Evolutionary conservation across 306 rosid genomes (phyloP).

Genomic region (Carpinus viminea): DNA sequence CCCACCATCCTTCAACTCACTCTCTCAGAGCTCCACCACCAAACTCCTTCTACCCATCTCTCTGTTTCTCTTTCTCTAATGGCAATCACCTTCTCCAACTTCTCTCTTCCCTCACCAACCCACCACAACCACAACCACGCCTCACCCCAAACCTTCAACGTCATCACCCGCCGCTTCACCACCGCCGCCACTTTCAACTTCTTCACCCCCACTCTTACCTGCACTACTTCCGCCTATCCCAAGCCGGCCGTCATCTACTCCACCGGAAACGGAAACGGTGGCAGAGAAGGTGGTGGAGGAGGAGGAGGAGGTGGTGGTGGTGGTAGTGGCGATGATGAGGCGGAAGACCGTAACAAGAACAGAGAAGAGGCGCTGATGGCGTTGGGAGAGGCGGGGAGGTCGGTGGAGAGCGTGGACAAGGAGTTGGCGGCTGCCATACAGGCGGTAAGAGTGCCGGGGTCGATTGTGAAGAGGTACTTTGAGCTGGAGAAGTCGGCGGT

Average conservation of each 20-base stretch:
- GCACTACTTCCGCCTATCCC: slow-evolving; percentile 15
- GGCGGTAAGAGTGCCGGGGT: slow-evolving; percentile 74
- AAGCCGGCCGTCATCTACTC: slow-evolving; percentile 22
- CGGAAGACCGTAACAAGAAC: slow-evolving; percentile 55
- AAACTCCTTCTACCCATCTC: background rate
- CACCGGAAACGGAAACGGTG: slow-evolving; percentile 27
- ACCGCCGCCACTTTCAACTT: background rate
- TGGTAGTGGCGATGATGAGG: slow-evolving; percentile 30
- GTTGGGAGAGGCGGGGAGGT: slow-evolving; percentile 59
- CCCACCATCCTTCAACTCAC: slow-evolving; percentile 3
- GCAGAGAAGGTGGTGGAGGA: slow-evolving; percentile 3
- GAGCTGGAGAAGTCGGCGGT: slow-evolving; percentile 67
- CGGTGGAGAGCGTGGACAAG: slow-evolving; percentile 65
- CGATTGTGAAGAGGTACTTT: slow-evolving; percentile 63
- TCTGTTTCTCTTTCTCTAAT: slow-evolving; percentile 15
- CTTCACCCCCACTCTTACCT: slow-evolving; percentile 24
- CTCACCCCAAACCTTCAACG: slow-evolving; percentile 28
- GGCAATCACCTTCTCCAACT: slow-evolving; percentile 54
- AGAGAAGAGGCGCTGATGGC: slow-evolving; percentile 65
- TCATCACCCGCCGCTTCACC: slow-evolving; percentile 7
- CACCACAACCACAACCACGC: slow-evolving; percentile 11
- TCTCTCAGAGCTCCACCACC: background rate
- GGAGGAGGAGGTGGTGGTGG: slow-evolving; percentile 8
- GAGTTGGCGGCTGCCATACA: slow-evolving; percentile 71
- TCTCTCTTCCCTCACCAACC: slow-evolving; percentile 34